Conservation (phyloP, 306 rosid genomes). For the Clitoria ternatea region DNA sequence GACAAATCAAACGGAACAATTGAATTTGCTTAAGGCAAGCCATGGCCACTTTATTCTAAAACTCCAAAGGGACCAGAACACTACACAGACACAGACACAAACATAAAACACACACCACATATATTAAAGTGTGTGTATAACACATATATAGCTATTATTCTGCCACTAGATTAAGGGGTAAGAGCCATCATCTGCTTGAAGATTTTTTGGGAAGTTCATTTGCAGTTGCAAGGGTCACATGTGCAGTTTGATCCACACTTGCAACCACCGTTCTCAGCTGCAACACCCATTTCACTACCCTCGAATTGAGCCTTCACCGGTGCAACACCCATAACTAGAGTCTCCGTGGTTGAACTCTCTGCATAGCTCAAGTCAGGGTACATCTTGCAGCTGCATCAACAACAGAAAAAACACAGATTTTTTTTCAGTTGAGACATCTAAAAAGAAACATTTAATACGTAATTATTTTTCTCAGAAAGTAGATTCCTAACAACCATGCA, state of each 20-base stretch:
- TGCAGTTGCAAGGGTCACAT: slow-evolving; percentile 72
- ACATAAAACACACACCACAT: neutral
- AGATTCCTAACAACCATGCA: no score
- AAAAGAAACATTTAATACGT: neutral
- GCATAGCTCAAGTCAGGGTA: slow-evolving; percentile 36
- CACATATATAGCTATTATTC: neutral
- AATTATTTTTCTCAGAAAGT: no score
- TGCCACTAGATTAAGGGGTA: no score
- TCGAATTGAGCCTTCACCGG: slow-evolving; percentile 36
- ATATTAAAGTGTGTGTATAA: neutral
- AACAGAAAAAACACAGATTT: neutral
- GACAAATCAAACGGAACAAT: neutral
- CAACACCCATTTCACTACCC: slow-evolving; percentile 44
- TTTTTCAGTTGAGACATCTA: neutral
- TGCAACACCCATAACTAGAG: slow-evolving; percentile 43
- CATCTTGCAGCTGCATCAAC: slow-evolving; percentile 38
- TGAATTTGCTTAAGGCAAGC: neutral
- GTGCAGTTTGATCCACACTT: slow-evolving; percentile 64
- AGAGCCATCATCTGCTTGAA: slow-evolving; percentile 32
- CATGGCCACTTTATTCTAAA: neutral
- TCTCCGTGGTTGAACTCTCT: slow-evolving; percentile 43
- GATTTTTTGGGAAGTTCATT: slow-evolving; percentile 25
- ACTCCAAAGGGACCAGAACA: neutral
- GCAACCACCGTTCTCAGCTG: slow-evolving; percentile 52
- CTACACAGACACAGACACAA: no score